These are phyloP conservation scores for Diaporthe amygdali DNA, from an alignment of 2,329 filamentous ascomycete species.

Conservation along the genomic window DNA sequence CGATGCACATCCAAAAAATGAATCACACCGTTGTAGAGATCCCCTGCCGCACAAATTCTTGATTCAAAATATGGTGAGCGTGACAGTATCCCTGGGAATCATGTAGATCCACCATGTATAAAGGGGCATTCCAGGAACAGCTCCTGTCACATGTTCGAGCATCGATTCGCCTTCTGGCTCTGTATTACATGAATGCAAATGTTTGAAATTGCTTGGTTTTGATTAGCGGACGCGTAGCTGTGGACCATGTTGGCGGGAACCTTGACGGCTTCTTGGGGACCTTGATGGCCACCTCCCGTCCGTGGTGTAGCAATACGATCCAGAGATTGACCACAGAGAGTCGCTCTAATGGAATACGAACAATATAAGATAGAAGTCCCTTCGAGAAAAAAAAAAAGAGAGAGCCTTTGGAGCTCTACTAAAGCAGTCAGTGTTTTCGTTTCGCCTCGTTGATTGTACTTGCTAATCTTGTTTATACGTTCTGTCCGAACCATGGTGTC, in stretches of 20 bases:
- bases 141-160: neutral
- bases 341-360: neutral
- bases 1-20: no score
- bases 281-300: neutral
- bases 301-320: no score
- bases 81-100: no score
- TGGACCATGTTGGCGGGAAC: neutral
- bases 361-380: neutral
- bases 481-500: neutral
- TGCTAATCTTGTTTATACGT: neutral
- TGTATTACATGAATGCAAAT: no score
- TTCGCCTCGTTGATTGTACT: neutral
- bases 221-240: neutral
- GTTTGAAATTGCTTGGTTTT: neutral
- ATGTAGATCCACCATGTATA: no score
- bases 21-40: no score
- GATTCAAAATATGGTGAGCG: no score
- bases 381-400: neutral
- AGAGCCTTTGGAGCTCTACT: no score
- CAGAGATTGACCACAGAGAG: no score
- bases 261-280: neutral
- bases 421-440: neutral
- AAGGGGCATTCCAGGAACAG: no score
- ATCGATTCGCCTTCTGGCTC: neutral
- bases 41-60: no score